phyloP scores from a whole-genome alignment of 108 stramenopile species.

The Parietichytrium sp. region DNA sequence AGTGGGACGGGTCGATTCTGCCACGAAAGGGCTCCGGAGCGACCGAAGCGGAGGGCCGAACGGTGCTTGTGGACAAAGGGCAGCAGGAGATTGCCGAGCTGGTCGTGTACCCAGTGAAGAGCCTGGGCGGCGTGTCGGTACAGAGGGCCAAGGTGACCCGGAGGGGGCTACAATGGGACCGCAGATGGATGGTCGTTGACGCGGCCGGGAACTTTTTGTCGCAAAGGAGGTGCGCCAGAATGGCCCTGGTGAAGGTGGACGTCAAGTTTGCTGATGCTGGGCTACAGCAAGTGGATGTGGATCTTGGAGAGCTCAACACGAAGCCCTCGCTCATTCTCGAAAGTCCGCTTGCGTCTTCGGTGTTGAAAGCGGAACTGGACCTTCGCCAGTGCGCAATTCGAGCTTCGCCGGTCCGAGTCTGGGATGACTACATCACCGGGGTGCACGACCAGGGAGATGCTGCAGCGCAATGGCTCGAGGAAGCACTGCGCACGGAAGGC shows the following conservation, averaged over 20 bases:
- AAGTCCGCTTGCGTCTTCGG: constrained; percentile 46
- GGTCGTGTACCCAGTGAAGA: constrained; percentile 62
- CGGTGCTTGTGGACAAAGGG: too few species aligned
- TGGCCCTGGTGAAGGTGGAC: constrained; percentile 52
- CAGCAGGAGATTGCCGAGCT: too few species aligned
- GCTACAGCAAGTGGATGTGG: constrained; percentile 39
- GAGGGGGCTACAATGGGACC: constrained; percentile 55
- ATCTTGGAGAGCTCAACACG: not conserved
- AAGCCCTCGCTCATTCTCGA: constrained; percentile 40
- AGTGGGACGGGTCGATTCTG: too few species aligned
- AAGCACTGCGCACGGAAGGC: constrained; percentile 45
- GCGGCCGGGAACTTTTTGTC: constrained; percentile 48
- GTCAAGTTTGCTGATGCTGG: constrained; percentile 42
- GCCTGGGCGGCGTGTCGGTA: constrained; percentile 53
- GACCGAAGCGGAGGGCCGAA: too few species aligned
- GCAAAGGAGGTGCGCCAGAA: constrained; percentile 53
- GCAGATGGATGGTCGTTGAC: constrained; percentile 60
- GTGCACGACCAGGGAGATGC: constrained; percentile 55
- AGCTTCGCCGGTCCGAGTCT: constrained; percentile 56
- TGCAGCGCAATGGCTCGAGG: constrained; percentile 52
- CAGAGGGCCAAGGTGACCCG: constrained; percentile 12
- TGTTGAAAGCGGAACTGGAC: constrained; percentile 49
- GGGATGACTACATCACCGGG: constrained; percentile 49
- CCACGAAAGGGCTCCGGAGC: too few species aligned
- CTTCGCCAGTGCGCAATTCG: not conserved